Evolutionary conservation across 441 rosid genomes (phyloP), one percentile per base, ranked within the genome.

Genomic region (Pelargonium myrrhifolium): DNA sequence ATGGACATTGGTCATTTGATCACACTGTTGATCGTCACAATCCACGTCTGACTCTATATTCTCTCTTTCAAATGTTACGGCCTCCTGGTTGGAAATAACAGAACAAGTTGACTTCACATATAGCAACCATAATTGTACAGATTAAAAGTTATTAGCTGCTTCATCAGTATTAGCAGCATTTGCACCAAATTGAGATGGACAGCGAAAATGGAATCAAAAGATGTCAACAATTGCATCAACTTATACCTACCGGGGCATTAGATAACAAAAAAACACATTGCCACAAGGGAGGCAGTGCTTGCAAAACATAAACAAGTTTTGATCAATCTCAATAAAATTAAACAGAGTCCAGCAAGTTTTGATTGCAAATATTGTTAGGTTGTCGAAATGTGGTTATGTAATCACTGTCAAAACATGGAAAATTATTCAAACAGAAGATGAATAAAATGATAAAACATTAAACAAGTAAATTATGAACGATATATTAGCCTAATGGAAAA

Each of bases 1-100:
- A 12, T 55, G 67, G 63, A 40, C 28, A 28, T 64, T 62, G 61
- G 28, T 66, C 12, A 55, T 66, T 69, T n/a, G 53, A 35, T 72
- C 74, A 24, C 17, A 42, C 65, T 68, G 78, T 37, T 69, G 79
- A 76, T 75, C 63, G 39, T 73, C 82, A 66, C 69, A 71, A 68
- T 84, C 81, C 20, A 65, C 75, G 62, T 72, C 78, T 14, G 59
- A 58, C 62, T 71, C 62, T 64, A 61, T 75, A 43, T 72, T 72
- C 75, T 74, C 83, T 43, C 67, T 60, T 39, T 40, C 70, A 69
- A 62, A 66, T 74, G 74, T 77, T 10, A 71, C 71, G 47, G 37
- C 67, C 69, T 84, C 90, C 93, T 87, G 66, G 74, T 49, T 47
- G 60, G 40, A 75, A 72, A 69, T 42, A 70, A 71, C 62, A 31